Percentiles rank a stretch among this genome's conserved stretches.
These are phyloP conservation scores for Neurospora sp. DNA, from an alignment of 495 filamentous ascomycete genomes.

Conservation along the genomic window DNA sequence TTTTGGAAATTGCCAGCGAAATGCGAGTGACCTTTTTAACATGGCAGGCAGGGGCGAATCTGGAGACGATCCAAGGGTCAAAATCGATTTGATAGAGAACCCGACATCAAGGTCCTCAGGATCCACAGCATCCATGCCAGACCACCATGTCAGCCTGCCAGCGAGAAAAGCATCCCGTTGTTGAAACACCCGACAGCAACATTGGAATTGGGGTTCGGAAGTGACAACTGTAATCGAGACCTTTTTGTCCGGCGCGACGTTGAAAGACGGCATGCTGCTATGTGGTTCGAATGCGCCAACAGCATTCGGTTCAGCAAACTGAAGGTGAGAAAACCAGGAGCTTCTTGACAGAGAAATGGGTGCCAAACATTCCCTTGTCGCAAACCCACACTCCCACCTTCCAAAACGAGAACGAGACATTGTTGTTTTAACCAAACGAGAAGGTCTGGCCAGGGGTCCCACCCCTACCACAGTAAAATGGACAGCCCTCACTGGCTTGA, in stretches of 20 bases:
- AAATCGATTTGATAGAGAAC: not conserved
- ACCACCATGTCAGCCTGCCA: not conserved
- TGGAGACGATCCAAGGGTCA: not conserved
- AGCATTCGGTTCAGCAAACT: not conserved
- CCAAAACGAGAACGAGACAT: not conserved
- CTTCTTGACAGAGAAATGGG: not conserved
- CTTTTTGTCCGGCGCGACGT: not conserved
- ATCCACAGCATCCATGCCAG: not conserved
- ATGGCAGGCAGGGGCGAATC: not conserved
- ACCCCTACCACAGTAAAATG: not conserved
- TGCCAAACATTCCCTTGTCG: not conserved
- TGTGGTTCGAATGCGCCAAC: not conserved
- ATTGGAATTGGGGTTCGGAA: not conserved
- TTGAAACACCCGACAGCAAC: not conserved
- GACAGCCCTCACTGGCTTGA: not conserved
- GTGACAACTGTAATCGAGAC: not conserved
- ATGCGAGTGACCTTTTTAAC: not conserved
- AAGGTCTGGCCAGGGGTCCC: not conserved
- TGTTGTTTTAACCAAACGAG: not conserved
- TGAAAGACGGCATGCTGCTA: not conserved
- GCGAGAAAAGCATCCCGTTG: not conserved
- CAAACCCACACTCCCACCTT: constrained; percentile 1
- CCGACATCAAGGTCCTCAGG: not conserved
- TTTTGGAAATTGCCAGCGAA: not conserved
- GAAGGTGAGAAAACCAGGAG: not conserved